phyloP scores from a whole-genome alignment of 1,284 basidiomycete genomes.

The Neotropicomus parvogracilis region DNA sequence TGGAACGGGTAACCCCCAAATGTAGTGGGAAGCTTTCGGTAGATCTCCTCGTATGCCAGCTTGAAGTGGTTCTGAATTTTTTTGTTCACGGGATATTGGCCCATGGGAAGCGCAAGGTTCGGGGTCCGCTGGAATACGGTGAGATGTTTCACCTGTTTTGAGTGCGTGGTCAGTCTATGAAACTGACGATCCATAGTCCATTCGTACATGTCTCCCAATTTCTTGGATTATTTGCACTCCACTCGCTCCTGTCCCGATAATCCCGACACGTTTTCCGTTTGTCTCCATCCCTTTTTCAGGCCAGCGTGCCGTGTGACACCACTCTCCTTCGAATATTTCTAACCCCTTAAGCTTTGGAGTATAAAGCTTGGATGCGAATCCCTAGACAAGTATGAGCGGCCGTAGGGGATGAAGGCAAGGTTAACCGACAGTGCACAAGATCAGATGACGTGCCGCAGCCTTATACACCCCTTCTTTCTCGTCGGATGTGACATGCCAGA shows the following conservation, averaged over 20 bases:
- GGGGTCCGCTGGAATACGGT: constrained; percentile 23
- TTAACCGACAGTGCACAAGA: constrained; percentile 16
- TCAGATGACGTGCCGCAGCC: constrained; percentile 12
- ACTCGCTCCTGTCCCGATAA: constrained; percentile 22
- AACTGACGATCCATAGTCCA: background rate
- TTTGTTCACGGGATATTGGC: constrained; percentile 11
- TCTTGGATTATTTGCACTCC: constrained; percentile 19
- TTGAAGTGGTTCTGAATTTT: constrained; percentile 15
- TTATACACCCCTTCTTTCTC: constrained; percentile 16
- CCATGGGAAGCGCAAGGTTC: constrained; percentile 14
- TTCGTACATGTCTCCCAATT: constrained; percentile 14
- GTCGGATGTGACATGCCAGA: constrained; percentile 12
- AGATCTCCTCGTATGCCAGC: constrained; percentile 7
- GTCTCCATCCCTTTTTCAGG: constrained; percentile 18
- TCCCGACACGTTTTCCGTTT: constrained; percentile 14
- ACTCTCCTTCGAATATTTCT: constrained; percentile 10
- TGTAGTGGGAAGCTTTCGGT: constrained; percentile 6
- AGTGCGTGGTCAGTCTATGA: background rate
- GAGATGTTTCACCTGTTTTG: constrained; percentile 10
- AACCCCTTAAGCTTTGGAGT: constrained; percentile 13
- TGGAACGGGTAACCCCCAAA: background rate
- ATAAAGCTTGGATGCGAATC: constrained; percentile 17
- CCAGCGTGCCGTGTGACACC: constrained; percentile 16
- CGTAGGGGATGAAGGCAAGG: background rate
- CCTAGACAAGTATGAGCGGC: background rate